phyloP scores from a whole-genome alignment of 495 filamentous ascomycete species.

The Cudoniella acicularis region DNA sequence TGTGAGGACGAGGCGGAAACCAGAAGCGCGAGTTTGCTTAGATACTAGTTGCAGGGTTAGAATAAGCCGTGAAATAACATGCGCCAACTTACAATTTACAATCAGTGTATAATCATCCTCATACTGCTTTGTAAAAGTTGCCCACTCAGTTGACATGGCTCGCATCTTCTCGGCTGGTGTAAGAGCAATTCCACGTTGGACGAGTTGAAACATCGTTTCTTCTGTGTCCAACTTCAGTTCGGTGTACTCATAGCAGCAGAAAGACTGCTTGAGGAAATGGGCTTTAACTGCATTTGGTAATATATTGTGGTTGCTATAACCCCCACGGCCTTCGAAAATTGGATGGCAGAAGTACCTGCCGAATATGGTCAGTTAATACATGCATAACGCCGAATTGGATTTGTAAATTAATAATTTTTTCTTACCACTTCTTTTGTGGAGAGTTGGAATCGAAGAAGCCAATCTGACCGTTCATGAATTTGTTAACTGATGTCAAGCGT shows the following conservation, averaged over 20 bases:
- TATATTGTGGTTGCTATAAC: slow-evolving; percentile 25
- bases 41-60: slow-evolving; percentile 24
- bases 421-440: slow-evolving; percentile 25
- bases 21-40: slow-evolving; percentile 29
- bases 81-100: slow-evolving; percentile 27
- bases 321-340: slow-evolving; percentile 19
- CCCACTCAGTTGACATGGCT: slow-evolving; percentile 43
- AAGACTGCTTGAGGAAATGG: slow-evolving; percentile 31
- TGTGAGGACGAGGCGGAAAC: slow-evolving; percentile 31
- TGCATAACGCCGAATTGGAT: not conserved
- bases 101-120: slow-evolving; percentile 37
- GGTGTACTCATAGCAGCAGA: slow-evolving; percentile 41
- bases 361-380: not conserved
- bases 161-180: slow-evolving; percentile 47
- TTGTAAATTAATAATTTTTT: too few species aligned
- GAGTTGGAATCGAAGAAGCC: slow-evolving; percentile 35
- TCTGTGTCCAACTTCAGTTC: slow-evolving; percentile 38
- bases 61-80: not conserved
- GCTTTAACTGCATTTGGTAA: slow-evolving; percentile 27
- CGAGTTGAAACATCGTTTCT: slow-evolving; percentile 46
- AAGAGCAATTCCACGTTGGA: slow-evolving; percentile 43
- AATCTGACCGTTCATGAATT: slow-evolving; percentile 42
- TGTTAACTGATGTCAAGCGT: slow-evolving; percentile 41
- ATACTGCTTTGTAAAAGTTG: slow-evolving; percentile 35
- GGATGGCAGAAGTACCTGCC: slow-evolving; percentile 25